A percentile compares a stretch with the other conserved stretches of the same genome.
These are phyloP conservation scores for Davidsoniella eucalypti DNA, from an alignment of 2,329 filamentous ascomycete genomes.

Conservation along the genomic window DNA sequence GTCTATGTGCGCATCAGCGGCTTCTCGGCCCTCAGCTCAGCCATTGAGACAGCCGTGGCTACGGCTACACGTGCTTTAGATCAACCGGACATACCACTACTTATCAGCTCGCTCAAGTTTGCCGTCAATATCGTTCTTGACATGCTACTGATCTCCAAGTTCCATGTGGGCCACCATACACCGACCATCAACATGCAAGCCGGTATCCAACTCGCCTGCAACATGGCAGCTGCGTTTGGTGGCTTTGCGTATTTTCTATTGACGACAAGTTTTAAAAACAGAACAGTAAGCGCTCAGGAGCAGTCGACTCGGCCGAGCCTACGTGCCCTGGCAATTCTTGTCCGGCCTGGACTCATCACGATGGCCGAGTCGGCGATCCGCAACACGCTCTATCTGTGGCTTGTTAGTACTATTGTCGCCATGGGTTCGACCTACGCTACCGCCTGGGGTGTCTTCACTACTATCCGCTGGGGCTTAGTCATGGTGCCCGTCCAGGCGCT, in stretches of 20 bases:
- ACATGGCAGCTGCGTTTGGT: slow-evolving; percentile 34
- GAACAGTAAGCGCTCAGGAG: too few relatives aligned
- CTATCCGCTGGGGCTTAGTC: slow-evolving; percentile 55
- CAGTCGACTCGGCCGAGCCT: slow-evolving; percentile 22
- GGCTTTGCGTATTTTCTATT: slow-evolving; percentile 45
- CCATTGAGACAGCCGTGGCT: slow-evolving; percentile 46
- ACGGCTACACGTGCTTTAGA: slow-evolving; percentile 48
- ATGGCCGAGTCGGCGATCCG: slow-evolving; percentile 49
- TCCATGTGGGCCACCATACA: slow-evolving; percentile 36
- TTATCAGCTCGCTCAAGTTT: slow-evolving; percentile 49
- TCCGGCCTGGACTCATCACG: slow-evolving; percentile 40
- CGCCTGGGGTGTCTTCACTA: slow-evolving; percentile 58
- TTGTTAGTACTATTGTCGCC: slow-evolving; percentile 46
- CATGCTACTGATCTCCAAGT: slow-evolving; percentile 47
- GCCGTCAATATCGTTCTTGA: slow-evolving; percentile 50
- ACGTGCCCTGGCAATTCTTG: slow-evolving; percentile 30
- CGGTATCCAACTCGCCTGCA: slow-evolving; percentile 43
- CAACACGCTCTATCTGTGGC: slow-evolving; percentile 56
- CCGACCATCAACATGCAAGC: slow-evolving; percentile 51
- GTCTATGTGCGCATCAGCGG: slow-evolving; percentile 49
- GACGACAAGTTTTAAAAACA: slow-evolving; percentile 20
- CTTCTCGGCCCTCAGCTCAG: slow-evolving; percentile 44
- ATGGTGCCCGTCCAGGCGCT: slow-evolving; percentile 57
- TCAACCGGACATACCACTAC: slow-evolving; percentile 49
- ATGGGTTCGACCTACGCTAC: slow-evolving; percentile 51